Percentiles rank a stretch among this genome's conserved stretches.
These are phyloP conservation scores for Tetrahymena thermophila DNA, from an alignment of 73 alveolate genomes.

Conservation along the genomic window DNA sequence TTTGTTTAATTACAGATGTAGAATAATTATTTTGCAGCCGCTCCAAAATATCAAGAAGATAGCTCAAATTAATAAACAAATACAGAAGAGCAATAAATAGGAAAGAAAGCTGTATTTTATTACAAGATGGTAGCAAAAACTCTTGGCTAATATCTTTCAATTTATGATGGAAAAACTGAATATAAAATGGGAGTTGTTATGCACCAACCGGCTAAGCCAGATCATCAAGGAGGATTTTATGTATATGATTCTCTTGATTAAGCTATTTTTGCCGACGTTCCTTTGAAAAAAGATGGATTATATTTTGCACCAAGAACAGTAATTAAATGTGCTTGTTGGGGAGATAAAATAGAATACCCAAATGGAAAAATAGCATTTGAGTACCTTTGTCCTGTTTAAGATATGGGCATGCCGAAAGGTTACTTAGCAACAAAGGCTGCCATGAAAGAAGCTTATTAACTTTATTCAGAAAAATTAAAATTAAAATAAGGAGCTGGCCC, in stretches of 20 bases:
- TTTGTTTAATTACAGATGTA: neutral
- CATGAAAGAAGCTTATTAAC: slow-evolving; percentile 30
- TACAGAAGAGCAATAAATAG: neutral
- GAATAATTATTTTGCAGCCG: neutral
- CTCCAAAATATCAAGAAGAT: neutral
- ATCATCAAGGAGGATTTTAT: slow-evolving; percentile 60
- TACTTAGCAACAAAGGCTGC: slow-evolving; percentile 49
- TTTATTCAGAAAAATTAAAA: neutral
- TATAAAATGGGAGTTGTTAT: slow-evolving; percentile 34
- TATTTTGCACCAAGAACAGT: slow-evolving; percentile 63
- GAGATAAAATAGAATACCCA: slow-evolving; percentile 34
- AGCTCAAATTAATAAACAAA: neutral
- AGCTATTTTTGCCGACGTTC: slow-evolving; percentile 65
- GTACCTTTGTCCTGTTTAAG: slow-evolving; percentile 46
- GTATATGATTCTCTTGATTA: slow-evolving; percentile 50
- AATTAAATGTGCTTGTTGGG: slow-evolving; percentile 53
- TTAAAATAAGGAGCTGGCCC: neutral
- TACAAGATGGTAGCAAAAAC: slow-evolving; percentile 62
- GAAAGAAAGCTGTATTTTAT: slow-evolving; percentile 42
- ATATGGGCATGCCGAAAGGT: slow-evolving; percentile 65
- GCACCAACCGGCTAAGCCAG: slow-evolving; percentile 34
- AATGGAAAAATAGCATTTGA: slow-evolving; percentile 56
- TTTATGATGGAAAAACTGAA: slow-evolving; percentile 44
- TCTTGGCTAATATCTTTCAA: slow-evolving; percentile 47
- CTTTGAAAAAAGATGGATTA: slow-evolving; percentile 47